A percentile compares a stretch with the other conserved stretches of the same genome.
phyloP scores from a whole-genome alignment of 768 basidiomycete genomes.

The Porphyrellus cyaneotinctus region DNA sequence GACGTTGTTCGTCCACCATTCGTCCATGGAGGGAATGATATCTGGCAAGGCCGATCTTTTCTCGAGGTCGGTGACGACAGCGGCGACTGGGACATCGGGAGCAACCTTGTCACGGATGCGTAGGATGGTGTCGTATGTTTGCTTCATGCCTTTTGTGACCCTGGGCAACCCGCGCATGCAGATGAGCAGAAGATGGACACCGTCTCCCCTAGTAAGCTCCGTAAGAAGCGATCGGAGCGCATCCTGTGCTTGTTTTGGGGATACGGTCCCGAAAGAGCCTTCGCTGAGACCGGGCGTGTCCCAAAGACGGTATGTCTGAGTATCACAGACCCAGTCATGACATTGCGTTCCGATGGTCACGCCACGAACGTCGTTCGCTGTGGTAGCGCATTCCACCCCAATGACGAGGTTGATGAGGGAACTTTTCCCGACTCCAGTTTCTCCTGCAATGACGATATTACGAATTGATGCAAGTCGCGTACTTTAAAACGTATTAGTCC shows the following conservation, averaged over 20 bases:
- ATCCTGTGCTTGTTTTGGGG: conserved; percentile 23
- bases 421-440: conserved; percentile 31
- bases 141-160: conserved; percentile 26
- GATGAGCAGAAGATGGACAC: conserved; percentile 25
- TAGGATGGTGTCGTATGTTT: conserved; percentile 22
- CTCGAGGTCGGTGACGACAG: conserved; percentile 33
- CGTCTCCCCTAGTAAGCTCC: conserved; percentile 15
- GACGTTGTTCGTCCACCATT: conserved; percentile 39
- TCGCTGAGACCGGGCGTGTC: conserved; percentile 33
- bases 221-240: conserved; percentile 26
- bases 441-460: conserved; percentile 28
- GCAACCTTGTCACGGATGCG: conserved; percentile 19
- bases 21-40: conserved; percentile 28
- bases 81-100: conserved; percentile 19
- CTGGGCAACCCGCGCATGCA: conserved; percentile 27
- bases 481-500: conserved; percentile 8
- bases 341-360: conserved; percentile 21
- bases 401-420: conserved; percentile 29
- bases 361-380: conserved; percentile 21
- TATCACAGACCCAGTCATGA: conserved; percentile 14
- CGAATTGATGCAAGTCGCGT: conserved; percentile 15
- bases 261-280: conserved; percentile 21
- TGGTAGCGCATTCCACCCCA: conserved; percentile 20
- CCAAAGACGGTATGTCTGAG: conserved; percentile 26
- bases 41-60: conserved; percentile 17